Evolutionary conservation across 192 early-diverging fungal genomes (phyloP).

Genomic region (Phlyctochytrium bullatum): DNA sequence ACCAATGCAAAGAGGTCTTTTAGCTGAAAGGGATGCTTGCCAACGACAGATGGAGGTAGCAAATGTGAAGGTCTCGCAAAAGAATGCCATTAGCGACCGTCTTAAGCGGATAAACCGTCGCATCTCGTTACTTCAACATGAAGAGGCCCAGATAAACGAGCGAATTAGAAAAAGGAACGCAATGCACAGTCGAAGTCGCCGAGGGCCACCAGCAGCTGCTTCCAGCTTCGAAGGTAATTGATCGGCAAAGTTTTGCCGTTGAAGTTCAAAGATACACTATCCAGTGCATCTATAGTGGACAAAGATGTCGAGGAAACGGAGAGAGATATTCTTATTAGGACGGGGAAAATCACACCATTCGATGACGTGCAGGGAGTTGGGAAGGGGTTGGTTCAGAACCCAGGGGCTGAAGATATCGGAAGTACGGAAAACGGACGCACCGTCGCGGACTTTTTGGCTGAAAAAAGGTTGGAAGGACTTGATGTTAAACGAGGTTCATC

Average conservation of each 20-base stretch:
- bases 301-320: conserved; percentile 47
- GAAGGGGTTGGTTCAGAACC: conserved; percentile 3
- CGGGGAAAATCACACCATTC: conserved; percentile 69
- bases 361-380: conserved; percentile 40
- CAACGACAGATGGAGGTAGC: conserved; percentile 1
- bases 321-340: conserved; percentile 64
- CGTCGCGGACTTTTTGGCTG: too few species aligned
- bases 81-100: conserved; percentile 3
- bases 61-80: not conserved
- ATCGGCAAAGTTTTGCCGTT: not conserved
- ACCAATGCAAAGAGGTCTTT: not conserved
- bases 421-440: too few species aligned
- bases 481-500: too few species aligned
- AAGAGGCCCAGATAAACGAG: conserved; percentile 47
- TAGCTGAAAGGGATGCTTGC: conserved; percentile 8
- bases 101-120: conserved; percentile 12
- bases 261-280: conserved; percentile 1
- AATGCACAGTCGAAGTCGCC: conserved; percentile 2
- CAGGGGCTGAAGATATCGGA: conserved; percentile 11
- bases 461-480: too few species aligned
- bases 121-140: conserved; percentile 22
- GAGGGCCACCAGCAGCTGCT: conserved; percentile 20
- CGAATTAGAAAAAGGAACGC: conserved; percentile 28
- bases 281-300: conserved; percentile 34
- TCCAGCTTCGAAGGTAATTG: not conserved